phyloP scores from a whole-genome alignment of 1,284 basidiomycete species.

The Apiotrichum akiyoshidainum region DNA sequence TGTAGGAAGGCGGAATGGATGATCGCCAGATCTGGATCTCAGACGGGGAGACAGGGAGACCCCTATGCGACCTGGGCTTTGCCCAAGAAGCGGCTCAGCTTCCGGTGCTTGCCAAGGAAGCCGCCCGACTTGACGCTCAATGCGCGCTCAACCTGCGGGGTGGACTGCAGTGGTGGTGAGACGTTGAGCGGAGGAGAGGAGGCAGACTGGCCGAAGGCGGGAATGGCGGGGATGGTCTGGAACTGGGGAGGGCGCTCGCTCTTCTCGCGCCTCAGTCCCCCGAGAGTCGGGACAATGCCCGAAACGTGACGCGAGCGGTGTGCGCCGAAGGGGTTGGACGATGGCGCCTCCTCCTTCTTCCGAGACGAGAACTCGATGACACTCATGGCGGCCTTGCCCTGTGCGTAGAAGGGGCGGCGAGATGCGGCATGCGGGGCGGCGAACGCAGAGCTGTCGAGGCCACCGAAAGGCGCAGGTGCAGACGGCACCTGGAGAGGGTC shows the following conservation, averaged over 20 bases:
- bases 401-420: slow-evolving; percentile 24
- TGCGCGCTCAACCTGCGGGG: neutral
- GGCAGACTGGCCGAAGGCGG: neutral
- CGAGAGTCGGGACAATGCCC: neutral
- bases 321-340: neutral
- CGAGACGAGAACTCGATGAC: slow-evolving; percentile 24
- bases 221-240: neutral
- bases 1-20: neutral
- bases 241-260: neutral
- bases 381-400: slow-evolving; percentile 24
- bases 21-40: neutral
- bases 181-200: neutral
- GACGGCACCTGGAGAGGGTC: neutral
- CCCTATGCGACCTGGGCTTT: slow-evolving; percentile 4
- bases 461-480: neutral
- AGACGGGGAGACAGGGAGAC: neutral
- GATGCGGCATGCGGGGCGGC: neutral
- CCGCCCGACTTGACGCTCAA: slow-evolving; percentile 6
- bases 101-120: slow-evolving; percentile 18
- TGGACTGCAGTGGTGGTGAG: neutral
- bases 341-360: neutral
- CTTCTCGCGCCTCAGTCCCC: slow-evolving; percentile 1
- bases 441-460: neutral
- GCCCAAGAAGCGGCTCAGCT: slow-evolving; percentile 15
- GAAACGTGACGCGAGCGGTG: neutral